Conservation (phyloP, 306 rosid genomes). For the Dicorynia guianensis region DNA sequence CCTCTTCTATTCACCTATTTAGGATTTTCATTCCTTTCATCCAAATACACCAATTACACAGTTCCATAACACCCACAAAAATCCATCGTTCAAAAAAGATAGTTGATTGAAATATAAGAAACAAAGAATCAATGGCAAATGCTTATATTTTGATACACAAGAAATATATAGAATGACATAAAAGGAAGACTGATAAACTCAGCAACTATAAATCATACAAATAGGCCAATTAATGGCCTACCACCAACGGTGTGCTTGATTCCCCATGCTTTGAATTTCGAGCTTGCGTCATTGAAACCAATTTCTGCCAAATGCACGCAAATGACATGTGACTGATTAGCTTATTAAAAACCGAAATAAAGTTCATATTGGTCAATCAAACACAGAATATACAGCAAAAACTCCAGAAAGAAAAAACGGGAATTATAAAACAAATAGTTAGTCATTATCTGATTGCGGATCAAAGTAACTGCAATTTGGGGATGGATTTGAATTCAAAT, state of each 20-base stretch:
- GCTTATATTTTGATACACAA: not conserved
- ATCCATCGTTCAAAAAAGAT: not conserved
- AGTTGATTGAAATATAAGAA: not conserved
- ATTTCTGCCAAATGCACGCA: conserved; percentile 44
- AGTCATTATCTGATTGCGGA: conserved; percentile 20
- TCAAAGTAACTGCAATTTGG: not conserved
- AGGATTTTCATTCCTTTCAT: not conserved
- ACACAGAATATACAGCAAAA: not conserved
- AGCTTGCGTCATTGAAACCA: conserved; percentile 49
- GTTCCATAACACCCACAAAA: not conserved
- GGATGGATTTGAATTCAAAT: conserved; percentile 15
- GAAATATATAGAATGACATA: not conserved
- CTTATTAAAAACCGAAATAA: conserved; percentile 16
- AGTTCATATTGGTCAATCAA: conserved; percentile 24
- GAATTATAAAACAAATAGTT: no score
- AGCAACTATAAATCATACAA: not conserved
- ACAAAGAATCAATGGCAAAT: no score
- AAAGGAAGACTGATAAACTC: not conserved
- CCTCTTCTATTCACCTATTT: not conserved
- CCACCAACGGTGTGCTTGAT: conserved; percentile 57
- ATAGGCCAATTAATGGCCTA: conserved; percentile 26
- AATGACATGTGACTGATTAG: no score
- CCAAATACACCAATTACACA: no score
- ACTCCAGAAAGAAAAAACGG: not conserved
- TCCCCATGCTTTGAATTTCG: conserved; percentile 28